These are phyloP conservation scores for Achaetomium macrosporum DNA, from an alignment of 2,329 filamentous ascomycete species.

Conservation along the genomic window DNA sequence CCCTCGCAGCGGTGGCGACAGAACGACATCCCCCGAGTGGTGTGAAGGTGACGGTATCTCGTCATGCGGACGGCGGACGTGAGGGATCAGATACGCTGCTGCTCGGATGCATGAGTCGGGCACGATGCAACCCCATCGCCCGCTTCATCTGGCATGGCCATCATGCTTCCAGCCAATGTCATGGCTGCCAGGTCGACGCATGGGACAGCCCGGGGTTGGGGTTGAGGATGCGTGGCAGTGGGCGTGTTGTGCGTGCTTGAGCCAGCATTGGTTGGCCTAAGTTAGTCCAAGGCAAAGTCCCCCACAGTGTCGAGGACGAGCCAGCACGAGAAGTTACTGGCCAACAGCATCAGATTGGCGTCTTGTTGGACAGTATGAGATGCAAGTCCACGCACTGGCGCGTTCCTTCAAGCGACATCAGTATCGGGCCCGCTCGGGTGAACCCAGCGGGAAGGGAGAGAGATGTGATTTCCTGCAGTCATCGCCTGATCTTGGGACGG, in stretches of 20 bases:
- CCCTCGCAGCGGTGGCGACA: neutral
- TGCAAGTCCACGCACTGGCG: neutral
- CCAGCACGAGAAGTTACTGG: no score
- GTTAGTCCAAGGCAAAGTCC: neutral
- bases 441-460: constrained; percentile 25
- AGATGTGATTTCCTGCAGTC: constrained; percentile 23
- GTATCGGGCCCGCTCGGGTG: constrained; percentile 14
- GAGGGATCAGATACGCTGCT: constrained; percentile 17
- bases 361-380: constrained; percentile 1
- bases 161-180: constrained; percentile 12
- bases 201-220: neutral
- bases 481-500: constrained; percentile 24
- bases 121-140: constrained; percentile 15
- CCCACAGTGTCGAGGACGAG: neutral
- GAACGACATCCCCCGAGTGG: neutral
- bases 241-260: no score
- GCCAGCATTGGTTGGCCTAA: no score
- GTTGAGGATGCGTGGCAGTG: neutral
- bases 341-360: neutral
- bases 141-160: constrained; percentile 15
- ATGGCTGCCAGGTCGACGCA: neutral
- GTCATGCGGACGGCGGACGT: constrained; percentile 13
- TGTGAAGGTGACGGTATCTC: constrained; percentile 12
- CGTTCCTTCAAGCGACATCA: constrained; percentile 17
- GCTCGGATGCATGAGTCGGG: constrained; percentile 14